Base-by-base conservation (phyloP, 148 eudicot genomes). In the Simmondsia chinensis region DNA sequence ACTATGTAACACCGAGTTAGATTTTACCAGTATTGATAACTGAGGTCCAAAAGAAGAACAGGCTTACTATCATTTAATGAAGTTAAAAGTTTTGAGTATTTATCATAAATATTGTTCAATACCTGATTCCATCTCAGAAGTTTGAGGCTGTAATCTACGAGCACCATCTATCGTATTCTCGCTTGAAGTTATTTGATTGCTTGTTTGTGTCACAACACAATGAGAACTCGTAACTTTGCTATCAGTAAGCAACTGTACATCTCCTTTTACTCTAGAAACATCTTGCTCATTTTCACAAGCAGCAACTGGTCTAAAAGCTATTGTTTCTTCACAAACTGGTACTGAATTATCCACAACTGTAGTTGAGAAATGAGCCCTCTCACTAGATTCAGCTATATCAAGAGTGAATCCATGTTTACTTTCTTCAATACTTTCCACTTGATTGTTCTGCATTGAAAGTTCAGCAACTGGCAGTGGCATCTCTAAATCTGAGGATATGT, bases 71-170 rank as follows among this genome's bases (percentile, higher is more conserved):
- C n/a, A n/a, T n/a, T n/a, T n/a, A n/a, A n/a, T n/a, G n/a, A n/a
- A n/a, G n/a, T n/a, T n/a, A n/a, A n/a, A n/a, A n/a, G 31, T 12
- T 7, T 20, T n/a, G 30, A 39, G 32, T 32, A 41, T 15, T 10
- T 22, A 44, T 9, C 20, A 37, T 52, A 32, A n/a, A 20, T 10
- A 35, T 46, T 9, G 47, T 53, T 14, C 14, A 22, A 24, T 66
- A 85, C 85, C 80, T 56, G 69, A 28, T 50, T 48, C 48, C 22
- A 36, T 30, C 32, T n/a, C 35, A 43, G 64, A 18, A 46, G 33
- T 35, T 20, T 47, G 59, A 43, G 18, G 45, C 57, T 74, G 70
- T 33, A 58, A 44, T 15, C 48, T 43, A 39, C 40, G 51, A 59
- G 30, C 10, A 19, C 12, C 27, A 28, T 52, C 25, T 56, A 52